Evolutionary conservation across 78 protist species (phyloP).

Genomic region (Dictyostelium brefeldianum): DNA sequence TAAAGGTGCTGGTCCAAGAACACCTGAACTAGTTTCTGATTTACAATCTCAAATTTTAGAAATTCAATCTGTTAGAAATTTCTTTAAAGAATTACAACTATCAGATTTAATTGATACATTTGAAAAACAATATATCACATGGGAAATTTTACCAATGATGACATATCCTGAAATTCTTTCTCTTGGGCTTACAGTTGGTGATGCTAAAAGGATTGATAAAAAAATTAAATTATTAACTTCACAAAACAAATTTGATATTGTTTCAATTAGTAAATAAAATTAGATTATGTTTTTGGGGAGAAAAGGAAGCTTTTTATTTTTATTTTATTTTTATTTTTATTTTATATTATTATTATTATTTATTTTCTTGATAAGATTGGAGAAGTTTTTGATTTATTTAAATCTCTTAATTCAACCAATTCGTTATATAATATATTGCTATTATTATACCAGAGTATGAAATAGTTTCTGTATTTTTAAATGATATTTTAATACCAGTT

Average conservation of each 20-base stretch:
- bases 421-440: background rate
- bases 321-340: no score
- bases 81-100: slow-evolving; percentile 41
- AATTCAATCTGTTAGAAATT: slow-evolving; percentile 10
- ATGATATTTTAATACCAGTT: background rate
- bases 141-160: background rate
- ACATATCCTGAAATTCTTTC: background rate
- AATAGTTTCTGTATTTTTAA: background rate
- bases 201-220: slow-evolving; percentile 24
- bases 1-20: slow-evolving; percentile 1
- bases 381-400: slow-evolving; percentile 10
- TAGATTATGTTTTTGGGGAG: no score
- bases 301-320: no score
- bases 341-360: no score
- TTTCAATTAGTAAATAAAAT: no score
- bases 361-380: background rate
- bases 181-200: slow-evolving; percentile 9
- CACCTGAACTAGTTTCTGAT: background rate
- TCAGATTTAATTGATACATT: slow-evolving; percentile 13
- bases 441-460: background rate
- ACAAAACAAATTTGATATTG: no score
- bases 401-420: slow-evolving; percentile 15
- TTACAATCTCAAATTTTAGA: background rate
- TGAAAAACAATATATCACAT: slow-evolving; percentile 30
- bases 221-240: no score